Base-by-base conservation (phyloP, 2,329 filamentous ascomycete genomes). In the Didymella pinodella region DNA sequence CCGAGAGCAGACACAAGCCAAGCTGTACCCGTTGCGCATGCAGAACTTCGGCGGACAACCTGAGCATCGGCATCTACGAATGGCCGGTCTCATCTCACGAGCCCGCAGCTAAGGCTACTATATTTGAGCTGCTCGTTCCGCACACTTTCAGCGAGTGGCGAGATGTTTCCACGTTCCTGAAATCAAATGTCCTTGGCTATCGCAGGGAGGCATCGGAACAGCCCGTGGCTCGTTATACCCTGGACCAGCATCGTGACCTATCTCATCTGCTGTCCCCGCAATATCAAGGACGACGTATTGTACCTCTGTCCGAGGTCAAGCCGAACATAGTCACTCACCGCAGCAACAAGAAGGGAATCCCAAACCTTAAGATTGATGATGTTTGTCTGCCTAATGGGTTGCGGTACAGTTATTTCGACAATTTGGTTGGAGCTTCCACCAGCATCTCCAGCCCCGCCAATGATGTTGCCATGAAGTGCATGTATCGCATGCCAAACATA, bases 51-150 rank as follows among this genome's bases (percentile, higher is more conserved):
- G 83, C 84, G 0, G 45, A 75, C 0, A 2, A 3, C 0, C 55
- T 89, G 0, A 36, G 26, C 0, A 86, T 89, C 7, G 0, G 41
- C 0, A 67, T 85, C 8, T 77, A 85, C 62, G 86, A 89, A 65
- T 87, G 84, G 84, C 85, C 86, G 0, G 72, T 88, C 0, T 81
- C 85, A 0, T 29, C 41, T 0, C 16, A 76, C 0, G 0, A 43
- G 0, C 6, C 59, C 0, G 28, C 76, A 11, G 77, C 77, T 0
- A 81, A 83, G 56, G 75, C 83, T 0, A 77, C 79, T 0, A 75
- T 88, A 0, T 88, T 88, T 48, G 86, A 88, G 61, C 71, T 88
- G 0, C 50, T 64, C 0, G 61, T 79, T 0, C 85, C 85, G 0
- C 4, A 22, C 0, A 28, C 66, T 0, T 82, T 85, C 32, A 66